Conservation (phyloP, 129 eudicot genomes). For the Helianthus annuus region DNA sequence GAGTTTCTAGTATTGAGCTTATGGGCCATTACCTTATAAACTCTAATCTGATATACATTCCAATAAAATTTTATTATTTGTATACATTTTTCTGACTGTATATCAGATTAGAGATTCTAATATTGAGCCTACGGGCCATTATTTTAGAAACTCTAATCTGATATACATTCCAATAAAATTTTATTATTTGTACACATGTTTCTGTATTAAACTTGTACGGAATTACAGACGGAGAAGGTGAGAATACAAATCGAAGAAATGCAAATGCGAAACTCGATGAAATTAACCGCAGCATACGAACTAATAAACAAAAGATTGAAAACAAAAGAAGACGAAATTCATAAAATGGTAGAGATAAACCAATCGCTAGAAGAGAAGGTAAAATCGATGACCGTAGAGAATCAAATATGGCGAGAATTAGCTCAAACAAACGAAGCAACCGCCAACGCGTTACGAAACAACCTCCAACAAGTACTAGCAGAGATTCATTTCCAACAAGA, state of each 20-base stretch:
- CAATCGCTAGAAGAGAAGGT: conserved; percentile 44
- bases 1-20: too few relatives aligned
- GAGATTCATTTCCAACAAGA: conserved; percentile 28
- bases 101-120: too few relatives aligned
- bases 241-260: conserved; percentile 42
- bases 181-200: too few relatives aligned
- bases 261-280: conserved; percentile 33
- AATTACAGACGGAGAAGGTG: conserved; percentile 46
- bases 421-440: conserved; percentile 69
- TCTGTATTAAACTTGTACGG: not conserved
- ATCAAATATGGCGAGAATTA: conserved; percentile 59
- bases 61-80: too few relatives aligned
- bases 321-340: conserved; percentile 48
- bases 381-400: conserved; percentile 34
- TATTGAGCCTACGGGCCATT: too few relatives aligned
- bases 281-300: conserved; percentile 40
- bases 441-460: conserved; percentile 50
- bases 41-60: too few relatives aligned
- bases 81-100: too few relatives aligned
- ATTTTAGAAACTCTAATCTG: too few relatives aligned
- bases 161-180: too few relatives aligned
- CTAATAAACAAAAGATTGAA: conserved; percentile 36
- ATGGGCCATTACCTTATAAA: too few relatives aligned
- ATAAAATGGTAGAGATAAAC: conserved; percentile 41
- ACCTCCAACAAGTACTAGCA: conserved; percentile 49